Evolutionary conservation across 2,329 filamentous ascomycete genomes (phyloP).

Genomic region (Podosphaera xanthii): DNA sequence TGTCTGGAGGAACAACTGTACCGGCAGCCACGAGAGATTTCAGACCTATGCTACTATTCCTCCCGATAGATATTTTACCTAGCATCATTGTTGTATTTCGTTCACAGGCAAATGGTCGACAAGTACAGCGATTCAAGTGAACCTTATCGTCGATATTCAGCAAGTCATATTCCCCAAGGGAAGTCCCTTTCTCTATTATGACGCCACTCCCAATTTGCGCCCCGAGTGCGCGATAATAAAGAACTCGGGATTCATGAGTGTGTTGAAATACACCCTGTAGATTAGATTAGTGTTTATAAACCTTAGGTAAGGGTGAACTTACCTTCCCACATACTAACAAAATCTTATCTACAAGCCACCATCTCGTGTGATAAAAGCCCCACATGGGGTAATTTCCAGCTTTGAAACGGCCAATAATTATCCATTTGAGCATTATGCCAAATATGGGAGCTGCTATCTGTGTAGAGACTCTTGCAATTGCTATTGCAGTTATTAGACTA

Average conservation of each 20-base stretch:
- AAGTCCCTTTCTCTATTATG: conserved; percentile 20
- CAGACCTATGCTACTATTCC: conserved; percentile 24
- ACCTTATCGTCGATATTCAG: conserved; percentile 29
- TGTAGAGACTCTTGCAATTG: conserved; percentile 20
- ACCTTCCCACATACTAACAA: conserved; percentile 23
- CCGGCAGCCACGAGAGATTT: conserved; percentile 28
- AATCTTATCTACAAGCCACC: conserved; percentile 34
- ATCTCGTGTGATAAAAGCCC: conserved; percentile 32
- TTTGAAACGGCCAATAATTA: conserved; percentile 28
- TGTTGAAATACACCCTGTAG: conserved; percentile 21
- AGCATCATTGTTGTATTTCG: conserved; percentile 35
- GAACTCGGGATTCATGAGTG: conserved; percentile 19
- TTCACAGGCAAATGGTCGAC: conserved; percentile 30
- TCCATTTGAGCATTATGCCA: conserved; percentile 30
- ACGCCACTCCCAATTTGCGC: conserved; percentile 29
- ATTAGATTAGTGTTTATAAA: background rate
- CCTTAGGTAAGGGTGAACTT: background rate
- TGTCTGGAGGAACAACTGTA: conserved; percentile 23
- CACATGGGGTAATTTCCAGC: conserved; percentile 36
- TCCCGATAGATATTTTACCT: conserved; percentile 26
- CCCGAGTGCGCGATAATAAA: conserved; percentile 29
- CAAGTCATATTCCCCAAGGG: conserved; percentile 32
- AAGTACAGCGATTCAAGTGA: conserved; percentile 23
- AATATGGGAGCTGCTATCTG: conserved; percentile 21
- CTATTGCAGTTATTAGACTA: conserved; percentile 23